Base-by-base conservation (phyloP, 129 eudicot species). In the Silybum marianum region DNA sequence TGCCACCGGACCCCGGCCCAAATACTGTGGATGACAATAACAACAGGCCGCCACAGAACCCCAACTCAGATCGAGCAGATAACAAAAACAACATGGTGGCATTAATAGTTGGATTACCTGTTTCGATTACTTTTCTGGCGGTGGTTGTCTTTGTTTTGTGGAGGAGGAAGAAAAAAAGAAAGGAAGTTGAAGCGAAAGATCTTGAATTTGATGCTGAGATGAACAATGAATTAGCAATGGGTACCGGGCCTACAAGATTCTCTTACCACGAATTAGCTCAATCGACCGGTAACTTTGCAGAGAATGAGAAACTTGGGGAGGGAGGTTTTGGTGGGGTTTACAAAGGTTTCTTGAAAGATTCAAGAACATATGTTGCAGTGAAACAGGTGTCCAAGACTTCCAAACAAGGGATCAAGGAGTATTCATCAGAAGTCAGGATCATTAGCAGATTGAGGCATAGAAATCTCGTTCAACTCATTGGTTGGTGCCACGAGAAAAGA, bases 251-350 rank as follows among this genome's bases (percentile, higher is more conserved):
- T 32, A 81, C 34, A 63, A 78, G 40, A 74, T 81, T 87, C 34
- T 42, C 74, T 0, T 84, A 87, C 76, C 24, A 6, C 0, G 86
- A 82, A n/a, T 51, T 87, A 68, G 69, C 74, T 60, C 46, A 11
- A 3, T 39, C 88, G 25, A 87, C 90, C 0, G 3, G 9, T 73
- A 19, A 19, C 77, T 84, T 87, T 84, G 36, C 73, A 0, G 84
- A 69, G 77, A 60, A 46, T 0, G 44, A 69, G 32, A 87, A 87
- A 79, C 86, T 87, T 24, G 90, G n/a, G n/a, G n/a, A n/a, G n/a
- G n/a, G n/a, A n/a, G n/a, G n/a, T n/a, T n/a, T n/a, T n/a, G n/a
- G n/a, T n/a, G n/a, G n/a, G n/a, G n/a, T n/a, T n/a, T n/a, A n/a
- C n/a, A n/a, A n/a, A n/a, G n/a, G n/a, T n/a, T 77, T 84, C 5